Conservation (phyloP, 352 stramenopile genomes). For the Detonula confervacea region DNA sequence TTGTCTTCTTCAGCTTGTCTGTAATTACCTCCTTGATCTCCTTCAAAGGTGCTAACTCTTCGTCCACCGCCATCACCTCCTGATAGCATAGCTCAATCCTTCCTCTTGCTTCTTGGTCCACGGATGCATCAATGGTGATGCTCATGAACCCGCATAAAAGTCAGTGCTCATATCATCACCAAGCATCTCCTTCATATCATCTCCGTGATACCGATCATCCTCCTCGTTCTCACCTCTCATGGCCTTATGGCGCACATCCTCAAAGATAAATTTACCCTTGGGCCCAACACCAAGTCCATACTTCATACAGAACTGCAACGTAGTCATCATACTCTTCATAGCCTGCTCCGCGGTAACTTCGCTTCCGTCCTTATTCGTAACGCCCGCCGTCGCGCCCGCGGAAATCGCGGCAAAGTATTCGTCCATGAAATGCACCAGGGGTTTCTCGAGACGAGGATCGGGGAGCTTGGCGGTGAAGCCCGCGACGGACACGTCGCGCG, state of each 20-base stretch:
- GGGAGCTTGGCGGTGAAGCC: background rate
- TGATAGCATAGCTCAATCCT: no score
- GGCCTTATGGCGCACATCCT: conserved; percentile 66
- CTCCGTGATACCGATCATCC: conserved; percentile 48
- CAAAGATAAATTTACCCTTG: conserved; percentile 68
- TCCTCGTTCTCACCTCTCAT: conserved; percentile 58
- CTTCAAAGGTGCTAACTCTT: no score
- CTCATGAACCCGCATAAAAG: conserved; percentile 82
- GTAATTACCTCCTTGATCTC: no score
- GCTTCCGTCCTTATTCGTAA: conserved; percentile 32
- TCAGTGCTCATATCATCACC: conserved; percentile 64
- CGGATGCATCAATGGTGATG: no score
- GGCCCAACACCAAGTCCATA: conserved; percentile 62
- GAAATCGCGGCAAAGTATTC: conserved; percentile 72
- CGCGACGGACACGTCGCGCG: conserved; percentile 22
- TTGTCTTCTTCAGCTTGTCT: no score
- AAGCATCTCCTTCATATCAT: conserved; percentile 21
- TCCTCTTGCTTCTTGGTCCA: no score
- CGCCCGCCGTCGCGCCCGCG: conserved; percentile 12
- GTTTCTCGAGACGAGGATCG: conserved; percentile 15
- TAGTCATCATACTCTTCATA: conserved; percentile 63
- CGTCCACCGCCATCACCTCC: no score
- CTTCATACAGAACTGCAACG: conserved; percentile 68
- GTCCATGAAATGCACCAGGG: conserved; percentile 71
- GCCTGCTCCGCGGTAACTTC: conserved; percentile 34